These are phyloP conservation scores for Scenedesmus sp. DNA, from an alignment of 163 green algal species.

Conservation along the genomic window DNA sequence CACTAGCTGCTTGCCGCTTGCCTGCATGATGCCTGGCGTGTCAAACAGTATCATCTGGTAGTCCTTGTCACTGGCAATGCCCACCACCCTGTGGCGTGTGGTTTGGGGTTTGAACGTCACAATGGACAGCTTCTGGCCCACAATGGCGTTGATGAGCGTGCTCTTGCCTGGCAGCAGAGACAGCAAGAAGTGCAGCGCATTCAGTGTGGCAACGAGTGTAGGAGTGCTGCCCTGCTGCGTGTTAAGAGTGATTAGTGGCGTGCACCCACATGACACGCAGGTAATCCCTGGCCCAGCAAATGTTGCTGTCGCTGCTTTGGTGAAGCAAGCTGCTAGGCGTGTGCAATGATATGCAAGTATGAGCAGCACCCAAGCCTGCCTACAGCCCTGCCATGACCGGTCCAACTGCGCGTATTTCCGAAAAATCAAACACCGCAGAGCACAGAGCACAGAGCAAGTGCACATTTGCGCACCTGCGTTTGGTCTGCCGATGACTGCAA, in stretches of 20 bases:
- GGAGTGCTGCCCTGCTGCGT: no score
- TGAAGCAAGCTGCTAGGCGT: not conserved
- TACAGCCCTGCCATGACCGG: not conserved
- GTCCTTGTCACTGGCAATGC: conserved; percentile 73
- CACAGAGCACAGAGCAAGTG: no score
- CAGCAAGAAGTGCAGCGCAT: not conserved
- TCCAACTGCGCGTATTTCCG: no score
- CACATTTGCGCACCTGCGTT: conserved; percentile 76
- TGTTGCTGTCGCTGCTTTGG: not conserved
- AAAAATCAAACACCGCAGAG: no score
- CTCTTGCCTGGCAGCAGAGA: conserved; percentile 82
- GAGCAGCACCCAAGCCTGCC: not conserved
- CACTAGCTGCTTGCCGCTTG: not conserved
- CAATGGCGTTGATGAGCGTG: conserved; percentile 94
- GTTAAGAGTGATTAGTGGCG: not conserved
- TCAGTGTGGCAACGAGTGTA: no score
- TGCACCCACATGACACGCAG: no score
- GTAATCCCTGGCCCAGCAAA: no score
- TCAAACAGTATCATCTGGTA: conserved; percentile 87
- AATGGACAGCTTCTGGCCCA: conserved; percentile 96
- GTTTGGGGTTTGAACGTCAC: conserved; percentile 97
- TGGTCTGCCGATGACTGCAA: conserved; percentile 93
- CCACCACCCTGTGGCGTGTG: conserved; percentile 93
- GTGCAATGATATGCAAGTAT: not conserved
- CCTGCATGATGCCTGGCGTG: conserved; percentile 45